These are phyloP conservation scores for Typha latifolia DNA, from an alignment of 176 grass and related monocot genomes.

Conservation along the genomic window DNA sequence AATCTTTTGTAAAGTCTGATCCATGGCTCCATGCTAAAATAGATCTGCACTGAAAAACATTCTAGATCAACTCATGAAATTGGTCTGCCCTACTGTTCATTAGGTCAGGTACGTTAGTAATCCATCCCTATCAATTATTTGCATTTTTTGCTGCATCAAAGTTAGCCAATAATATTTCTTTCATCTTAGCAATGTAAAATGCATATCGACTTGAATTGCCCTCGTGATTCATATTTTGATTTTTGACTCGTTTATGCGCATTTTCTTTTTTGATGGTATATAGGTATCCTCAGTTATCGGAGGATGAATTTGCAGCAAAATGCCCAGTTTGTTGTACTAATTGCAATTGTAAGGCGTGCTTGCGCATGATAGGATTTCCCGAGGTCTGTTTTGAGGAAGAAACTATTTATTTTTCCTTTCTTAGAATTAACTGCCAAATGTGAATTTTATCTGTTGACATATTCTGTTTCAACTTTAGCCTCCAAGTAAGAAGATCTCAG, in stretches of 20 bases:
- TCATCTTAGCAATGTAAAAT: background rate
- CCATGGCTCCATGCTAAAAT: too few species aligned
- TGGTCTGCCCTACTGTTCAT: too few species aligned
- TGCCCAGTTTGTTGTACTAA: conserved; percentile 53
- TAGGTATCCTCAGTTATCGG: conserved; percentile 58
- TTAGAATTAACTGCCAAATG: background rate
- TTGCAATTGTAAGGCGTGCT: conserved; percentile 74
- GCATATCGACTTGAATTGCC: background rate
- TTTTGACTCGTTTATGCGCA: too few species aligned
- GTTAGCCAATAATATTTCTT: background rate
- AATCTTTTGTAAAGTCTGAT: too few species aligned
- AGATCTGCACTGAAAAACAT: too few species aligned
- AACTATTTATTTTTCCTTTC: background rate
- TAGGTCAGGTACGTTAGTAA: too few species aligned
- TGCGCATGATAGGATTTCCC: conserved; percentile 32
- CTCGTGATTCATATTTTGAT: too few species aligned
- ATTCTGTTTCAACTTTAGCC: conserved; percentile 30
- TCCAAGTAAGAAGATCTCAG: conserved; percentile 36
- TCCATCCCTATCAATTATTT: too few species aligned
- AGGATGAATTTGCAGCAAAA: conserved; percentile 41
- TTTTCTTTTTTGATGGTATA: conserved; percentile 17
- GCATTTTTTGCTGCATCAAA: too few species aligned
- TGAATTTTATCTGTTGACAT: conserved; percentile 5
- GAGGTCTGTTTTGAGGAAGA: conserved; percentile 21
- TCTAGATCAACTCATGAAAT: too few species aligned